Evolutionary conservation across 2,329 filamentous ascomycete species (phyloP), one percentile per base, ranked within the genome.

Genomic region (Aspergillus caelatus): DNA sequence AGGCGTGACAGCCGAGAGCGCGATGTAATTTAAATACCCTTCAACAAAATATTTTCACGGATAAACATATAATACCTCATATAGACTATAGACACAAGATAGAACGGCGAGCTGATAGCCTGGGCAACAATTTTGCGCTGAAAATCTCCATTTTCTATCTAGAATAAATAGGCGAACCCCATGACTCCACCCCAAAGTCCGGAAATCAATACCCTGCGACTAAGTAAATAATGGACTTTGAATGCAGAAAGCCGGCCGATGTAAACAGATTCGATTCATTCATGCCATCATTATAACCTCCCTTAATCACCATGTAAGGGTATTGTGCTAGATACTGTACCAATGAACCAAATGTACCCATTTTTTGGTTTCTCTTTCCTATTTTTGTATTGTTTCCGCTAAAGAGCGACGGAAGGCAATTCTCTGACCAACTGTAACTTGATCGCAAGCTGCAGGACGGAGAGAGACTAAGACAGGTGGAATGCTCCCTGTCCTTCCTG

Each of bases 401-500:
- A 41, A 26, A 19, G 16, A 34, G 28, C 16, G 28, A n/a, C 19
- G 19, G 39, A 41, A 19, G 48, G 10, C 19, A 34, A 6, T 26
- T 41, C 32, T 12, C 12, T n/a, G 12, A 53, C 28, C 21, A 26
- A 28, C 28, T 30, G 56, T 43, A 46, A 57, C n/a, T 28, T 14
- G 59, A 48, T 58, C 57, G 54, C 56, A 58, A 48, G 23, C 5
- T 39, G 9, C 52, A 39, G 21, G 32, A n/a, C 23, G 8, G 43
- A 19, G 62, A 64, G 57, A 30, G 56, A 58, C 65, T 70, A 97
- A 65, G 94, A 97, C 69, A 99, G 84, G 80, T 98, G 95, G 86
- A 99, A 99, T 65, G 96, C 95, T 34, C 95, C 95, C 77, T 99
- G 95, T 28, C 95, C 95, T 82, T 99, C 96, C 78, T 89, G 91